Conservation (phyloP, 1,139 yeast genomes). For the Pneumocystis jirovecii region DNA sequence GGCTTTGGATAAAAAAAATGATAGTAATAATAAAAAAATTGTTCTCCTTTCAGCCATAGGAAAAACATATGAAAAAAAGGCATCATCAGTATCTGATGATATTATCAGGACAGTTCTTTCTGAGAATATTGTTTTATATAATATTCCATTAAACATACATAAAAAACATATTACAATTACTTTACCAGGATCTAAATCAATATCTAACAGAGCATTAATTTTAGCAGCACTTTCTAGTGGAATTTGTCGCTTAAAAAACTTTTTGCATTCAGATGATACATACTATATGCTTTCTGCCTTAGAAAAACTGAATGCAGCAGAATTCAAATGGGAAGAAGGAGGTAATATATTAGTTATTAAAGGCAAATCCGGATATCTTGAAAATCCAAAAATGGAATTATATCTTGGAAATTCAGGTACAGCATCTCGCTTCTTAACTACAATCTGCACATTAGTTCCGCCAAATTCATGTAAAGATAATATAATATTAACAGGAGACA, state of each 20-base stretch:
- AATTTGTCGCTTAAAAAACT: constrained; percentile 62
- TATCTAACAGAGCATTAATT: constrained; percentile 84
- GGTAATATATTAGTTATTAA: constrained; percentile 70
- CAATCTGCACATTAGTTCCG: constrained; percentile 71
- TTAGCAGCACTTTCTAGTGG: constrained; percentile 87
- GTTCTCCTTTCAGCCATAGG: constrained; percentile 78
- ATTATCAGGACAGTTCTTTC: constrained; percentile 72
- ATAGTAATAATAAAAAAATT: constrained; percentile 76
- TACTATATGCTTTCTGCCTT: constrained; percentile 90
- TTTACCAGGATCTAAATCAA: constrained; percentile 97
- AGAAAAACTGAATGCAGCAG: constrained; percentile 62
- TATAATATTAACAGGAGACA: constrained; percentile 76
- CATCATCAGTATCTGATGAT: constrained; percentile 66
- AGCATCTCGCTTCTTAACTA: constrained; percentile 84
- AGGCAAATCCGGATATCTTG: constrained; percentile 72
- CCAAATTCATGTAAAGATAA: constrained; percentile 27
- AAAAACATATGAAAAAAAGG: constrained; percentile 72
- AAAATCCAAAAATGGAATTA: constrained; percentile 46
- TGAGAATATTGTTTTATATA: constrained; percentile 53
- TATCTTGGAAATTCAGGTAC: constrained; percentile 97
- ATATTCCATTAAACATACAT: constrained; percentile 16
- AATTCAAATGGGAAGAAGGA: constrained; percentile 58
- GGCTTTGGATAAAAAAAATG: constrained; percentile 95
- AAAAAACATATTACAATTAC: constrained; percentile 38
- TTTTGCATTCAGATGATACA: constrained; percentile 88